phyloP scores from a whole-genome alignment of 2,329 filamentous ascomycete species.

The Cladosporium sp. region DNA sequence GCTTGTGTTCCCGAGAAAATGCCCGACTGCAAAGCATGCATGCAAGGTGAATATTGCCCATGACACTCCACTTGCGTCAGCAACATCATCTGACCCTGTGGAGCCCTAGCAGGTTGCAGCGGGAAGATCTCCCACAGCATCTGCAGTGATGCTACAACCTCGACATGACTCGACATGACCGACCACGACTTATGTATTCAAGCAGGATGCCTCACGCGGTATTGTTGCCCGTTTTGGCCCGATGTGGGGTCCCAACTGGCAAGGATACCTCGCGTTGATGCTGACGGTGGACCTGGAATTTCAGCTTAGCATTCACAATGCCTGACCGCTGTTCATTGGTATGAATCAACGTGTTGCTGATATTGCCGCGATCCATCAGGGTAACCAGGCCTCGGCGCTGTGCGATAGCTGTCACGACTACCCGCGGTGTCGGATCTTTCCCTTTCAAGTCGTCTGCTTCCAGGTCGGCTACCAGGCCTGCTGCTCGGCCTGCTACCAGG shows the following conservation, averaged over 20 bases:
- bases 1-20: background rate
- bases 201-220: background rate
- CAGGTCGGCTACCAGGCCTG: slow-evolving; percentile 14
- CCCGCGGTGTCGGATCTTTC: slow-evolving; percentile 33
- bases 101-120: background rate
- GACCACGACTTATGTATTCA: background rate
- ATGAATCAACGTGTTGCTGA: slow-evolving; percentile 17
- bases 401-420: slow-evolving; percentile 31
- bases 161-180: slow-evolving; percentile 13
- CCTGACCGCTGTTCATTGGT: slow-evolving; percentile 19
- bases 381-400: slow-evolving; percentile 24
- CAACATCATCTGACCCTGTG: background rate
- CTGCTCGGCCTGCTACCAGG: slow-evolving; percentile 18
- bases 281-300: background rate
- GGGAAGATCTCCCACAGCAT: background rate
- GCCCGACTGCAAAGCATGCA: background rate
- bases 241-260: slow-evolving; percentile 2
- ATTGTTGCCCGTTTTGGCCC: slow-evolving; percentile 2
- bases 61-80: slow-evolving; percentile 6
- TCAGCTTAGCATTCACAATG: slow-evolving; percentile 2
- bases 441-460: slow-evolving; percentile 32
- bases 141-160: background rate
- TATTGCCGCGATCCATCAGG: slow-evolving; percentile 17
- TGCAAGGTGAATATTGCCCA: slow-evolving; percentile 4
- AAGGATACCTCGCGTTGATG: background rate